Conservation (phyloP, 2,329 filamentous ascomycete species). For the Paramyrothecium roridum region DNA sequence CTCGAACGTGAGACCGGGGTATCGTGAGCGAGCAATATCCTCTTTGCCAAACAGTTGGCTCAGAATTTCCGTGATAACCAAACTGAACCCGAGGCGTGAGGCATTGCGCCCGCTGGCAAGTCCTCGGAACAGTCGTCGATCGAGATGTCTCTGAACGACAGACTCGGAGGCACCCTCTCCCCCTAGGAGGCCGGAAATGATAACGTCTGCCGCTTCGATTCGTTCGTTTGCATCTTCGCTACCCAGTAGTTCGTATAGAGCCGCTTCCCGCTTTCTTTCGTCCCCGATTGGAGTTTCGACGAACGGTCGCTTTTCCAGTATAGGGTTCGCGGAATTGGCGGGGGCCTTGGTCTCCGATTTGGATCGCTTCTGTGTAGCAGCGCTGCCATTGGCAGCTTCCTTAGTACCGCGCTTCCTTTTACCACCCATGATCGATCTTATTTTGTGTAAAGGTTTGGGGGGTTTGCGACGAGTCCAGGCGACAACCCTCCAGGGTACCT, state of each 20-base stretch:
- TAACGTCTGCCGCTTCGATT: conserved; percentile 55
- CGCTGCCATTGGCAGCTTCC: conserved; percentile 19
- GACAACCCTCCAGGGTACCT: background rate
- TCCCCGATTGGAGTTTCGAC: conserved; percentile 47
- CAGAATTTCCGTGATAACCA: conserved; percentile 81
- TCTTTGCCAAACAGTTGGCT: conserved; percentile 62
- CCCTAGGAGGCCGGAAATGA: conserved; percentile 53
- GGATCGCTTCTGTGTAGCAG: conserved; percentile 25
- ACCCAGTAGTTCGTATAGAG: conserved; percentile 58
- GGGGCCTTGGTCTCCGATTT: conserved; percentile 22
- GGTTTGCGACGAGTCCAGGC: background rate
- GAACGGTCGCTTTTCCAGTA: conserved; percentile 39
- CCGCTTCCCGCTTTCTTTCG: conserved; percentile 55
- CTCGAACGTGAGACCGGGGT: conserved; percentile 53
- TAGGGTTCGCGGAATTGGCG: conserved; percentile 18
- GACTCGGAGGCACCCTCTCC: conserved; percentile 47
- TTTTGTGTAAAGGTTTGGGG: background rate
- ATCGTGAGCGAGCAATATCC: conserved; percentile 41
- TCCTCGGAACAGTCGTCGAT: conserved; percentile 75
- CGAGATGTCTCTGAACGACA: conserved; percentile 56
- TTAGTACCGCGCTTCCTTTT: conserved; percentile 33
- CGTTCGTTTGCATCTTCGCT: conserved; percentile 56
- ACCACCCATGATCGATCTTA: conserved; percentile 21
- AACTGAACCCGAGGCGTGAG: conserved; percentile 82
- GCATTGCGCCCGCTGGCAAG: conserved; percentile 88